Conservation (phyloP, 345 rosid species). For the Eucalyptus cladocalyx region DNA sequence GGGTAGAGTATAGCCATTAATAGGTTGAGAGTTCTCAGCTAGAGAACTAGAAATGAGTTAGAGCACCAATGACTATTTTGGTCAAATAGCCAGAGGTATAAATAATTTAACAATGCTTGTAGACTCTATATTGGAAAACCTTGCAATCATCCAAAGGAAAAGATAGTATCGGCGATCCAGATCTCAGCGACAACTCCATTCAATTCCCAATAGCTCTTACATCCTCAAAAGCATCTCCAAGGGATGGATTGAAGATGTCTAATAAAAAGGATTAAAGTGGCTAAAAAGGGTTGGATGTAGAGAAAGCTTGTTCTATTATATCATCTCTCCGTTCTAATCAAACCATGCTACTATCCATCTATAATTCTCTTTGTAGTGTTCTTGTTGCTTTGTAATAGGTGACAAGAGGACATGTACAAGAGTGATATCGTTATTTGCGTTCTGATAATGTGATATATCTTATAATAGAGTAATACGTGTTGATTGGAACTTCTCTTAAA, state of each 20-base stretch:
- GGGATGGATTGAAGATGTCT: neutral
- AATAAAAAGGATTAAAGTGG: no score
- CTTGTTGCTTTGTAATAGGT: fast-evolving
- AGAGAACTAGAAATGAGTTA: fast-evolving
- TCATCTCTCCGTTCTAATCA: fast-evolving
- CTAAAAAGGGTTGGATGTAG: no score
- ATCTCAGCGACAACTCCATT: no score
- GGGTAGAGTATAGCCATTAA: no score
- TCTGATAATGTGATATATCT: no score
- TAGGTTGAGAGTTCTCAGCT: fast-evolving
- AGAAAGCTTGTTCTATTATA: no score
- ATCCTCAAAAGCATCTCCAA: no score
- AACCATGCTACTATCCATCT: fast-evolving
- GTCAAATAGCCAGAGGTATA: neutral
- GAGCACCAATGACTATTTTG: no score
- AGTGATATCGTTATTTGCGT: fast-evolving
- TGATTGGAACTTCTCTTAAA: no score
- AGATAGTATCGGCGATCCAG: neutral
- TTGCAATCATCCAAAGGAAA: neutral
- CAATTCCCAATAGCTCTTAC: no score
- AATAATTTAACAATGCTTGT: no score
- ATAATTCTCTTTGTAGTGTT: no score
- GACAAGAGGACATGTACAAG: fast-evolving
- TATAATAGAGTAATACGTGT: fast-evolving
- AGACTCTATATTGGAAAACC: neutral